Base-by-base conservation (phyloP, 2,329 filamentous ascomycete species). In the Xylaria digitata region DNA sequence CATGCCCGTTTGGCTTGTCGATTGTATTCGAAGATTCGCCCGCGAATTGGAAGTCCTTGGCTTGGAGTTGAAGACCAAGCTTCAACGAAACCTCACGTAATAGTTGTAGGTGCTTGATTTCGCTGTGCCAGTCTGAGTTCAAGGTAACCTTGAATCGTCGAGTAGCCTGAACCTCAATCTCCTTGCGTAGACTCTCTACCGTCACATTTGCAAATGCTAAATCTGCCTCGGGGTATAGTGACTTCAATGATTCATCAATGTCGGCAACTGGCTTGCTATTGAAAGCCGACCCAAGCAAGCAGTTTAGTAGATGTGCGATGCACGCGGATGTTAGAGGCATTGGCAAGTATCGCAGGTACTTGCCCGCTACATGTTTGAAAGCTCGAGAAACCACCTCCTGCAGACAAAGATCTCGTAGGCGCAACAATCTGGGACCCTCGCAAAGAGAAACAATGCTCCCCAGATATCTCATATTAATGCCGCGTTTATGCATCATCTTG, bases 401-500 rank as follows among this genome's bases (percentile, higher is more conserved):
- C 48, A 93, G 80, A 68, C 91, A 87, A 43, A 99, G 87, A 63
- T 89, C 87, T 70, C 88, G 89, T 73, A 99, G 84, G 68, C 94
- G 94, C 73, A 90, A 84, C 26, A 98, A 85, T 68, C 93, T 90
- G 61, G 88, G 85, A 63, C 90, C 90, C 71, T 87, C 87, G 73
- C 91, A 89, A 58, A 92, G 85, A 65, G 87, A 84, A 13, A 93
- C 91, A 69, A 99, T 81, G 79, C 90, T 91, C 71, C 96, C 96
- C n/a, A 98, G 86, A 79, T 99, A 99, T 75, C 96, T 89, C 69
- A 98, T 87, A 82, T 99, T 99, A 83, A 99, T 94, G 81, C 96
- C 96, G 48, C 95, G 92, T 85, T 97, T 97, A 84, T 99, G 96
- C 76, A 99, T 85, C 58, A 97, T 87, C 71, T 90, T 89, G 74